Base-by-base conservation (phyloP, 805 yeast genomes). In the Wickerhamiella hasegawae region DNA sequence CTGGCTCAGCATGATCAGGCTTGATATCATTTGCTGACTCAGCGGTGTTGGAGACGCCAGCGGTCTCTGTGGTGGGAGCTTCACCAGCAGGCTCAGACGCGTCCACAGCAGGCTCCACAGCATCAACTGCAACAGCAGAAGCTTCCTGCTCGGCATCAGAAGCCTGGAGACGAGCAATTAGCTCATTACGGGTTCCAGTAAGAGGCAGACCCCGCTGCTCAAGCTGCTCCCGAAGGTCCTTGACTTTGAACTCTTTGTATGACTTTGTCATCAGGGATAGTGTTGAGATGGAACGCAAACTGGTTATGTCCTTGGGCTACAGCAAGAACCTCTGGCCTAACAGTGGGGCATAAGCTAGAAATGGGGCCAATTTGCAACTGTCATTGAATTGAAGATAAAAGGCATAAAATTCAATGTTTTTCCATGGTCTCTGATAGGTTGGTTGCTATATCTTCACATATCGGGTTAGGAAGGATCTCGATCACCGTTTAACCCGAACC, bases 161-260 rank as follows among this genome's bases (percentile, higher is more conserved):
- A 41, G 73, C 82, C 40, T 63, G 69, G 39, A 78, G 65, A 32
- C 87, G 66, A 21, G 67, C 66, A 36, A 78, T 63, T 40, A 78
- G 65, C 35, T 83, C 95, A 29, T 77, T 73, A 56, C 87, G 87
- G 46, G 81, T 74, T 17, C 97, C 97, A 27, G 71, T 70, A 3
- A 60, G 62, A 2, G 90, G 54, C 34, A 87, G 66, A 1, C 76
- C 78, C 41, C 74, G 73, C 17, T 66, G 54, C 46, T 76, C 75
- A 47, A 84, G 65, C 37, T 69, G 49, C 43, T 79, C 93, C 52
- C 80, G 85, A 55, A 84, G 66, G 59, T 83, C 92, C 14, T 76
- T 73, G 34, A 83, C 94, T 32, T 57, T 57, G 15, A 45, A 41
- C 23, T 49, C 40, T 24, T 31, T 32, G 41, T 48, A 48, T n/a